These are phyloP conservation scores for Neofusicoccum parvum DNA, from an alignment of 2,329 filamentous ascomycete genomes.

Conservation along the genomic window DNA sequence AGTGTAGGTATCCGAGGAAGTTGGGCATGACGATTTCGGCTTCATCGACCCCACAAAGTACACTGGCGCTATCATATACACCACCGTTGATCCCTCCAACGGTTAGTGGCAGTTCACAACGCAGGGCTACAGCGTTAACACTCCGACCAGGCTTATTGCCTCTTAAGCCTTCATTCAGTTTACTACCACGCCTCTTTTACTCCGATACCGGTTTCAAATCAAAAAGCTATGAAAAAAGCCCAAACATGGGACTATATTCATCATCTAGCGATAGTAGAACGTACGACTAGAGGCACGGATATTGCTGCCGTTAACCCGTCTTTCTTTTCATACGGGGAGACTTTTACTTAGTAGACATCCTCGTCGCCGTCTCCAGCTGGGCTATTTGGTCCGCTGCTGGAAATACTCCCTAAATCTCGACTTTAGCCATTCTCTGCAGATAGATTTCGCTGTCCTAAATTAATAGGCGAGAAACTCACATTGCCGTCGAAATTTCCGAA, in stretches of 20 bases:
- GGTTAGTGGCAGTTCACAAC: no score
- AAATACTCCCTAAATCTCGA: constrained; percentile 36
- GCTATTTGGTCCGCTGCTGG: constrained; percentile 33
- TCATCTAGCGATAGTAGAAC: neutral
- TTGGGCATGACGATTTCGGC: no score
- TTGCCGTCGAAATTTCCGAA: constrained; percentile 23
- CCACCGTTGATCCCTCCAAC: no score
- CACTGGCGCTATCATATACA: no score
- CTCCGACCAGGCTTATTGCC: neutral
- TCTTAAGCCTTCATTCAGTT: neutral
- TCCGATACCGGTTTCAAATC: neutral
- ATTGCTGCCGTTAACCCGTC: neutral
- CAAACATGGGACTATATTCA: neutral
- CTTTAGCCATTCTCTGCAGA: constrained; percentile 23
- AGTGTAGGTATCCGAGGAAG: no score
- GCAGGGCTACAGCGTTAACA: no score
- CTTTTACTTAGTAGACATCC: neutral
- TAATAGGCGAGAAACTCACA: constrained; percentile 22
- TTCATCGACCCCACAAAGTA: no score
- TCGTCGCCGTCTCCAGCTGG: constrained; percentile 24
- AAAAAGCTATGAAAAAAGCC: neutral
- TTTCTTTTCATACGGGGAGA: constrained; percentile 18
- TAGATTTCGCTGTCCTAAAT: neutral
- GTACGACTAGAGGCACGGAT: neutral
- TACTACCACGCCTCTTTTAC: neutral